Evolutionary conservation across 805 yeast species (phyloP), one percentile per base, ranked within the genome.

Genomic region (Huiozyma naganishii): DNA sequence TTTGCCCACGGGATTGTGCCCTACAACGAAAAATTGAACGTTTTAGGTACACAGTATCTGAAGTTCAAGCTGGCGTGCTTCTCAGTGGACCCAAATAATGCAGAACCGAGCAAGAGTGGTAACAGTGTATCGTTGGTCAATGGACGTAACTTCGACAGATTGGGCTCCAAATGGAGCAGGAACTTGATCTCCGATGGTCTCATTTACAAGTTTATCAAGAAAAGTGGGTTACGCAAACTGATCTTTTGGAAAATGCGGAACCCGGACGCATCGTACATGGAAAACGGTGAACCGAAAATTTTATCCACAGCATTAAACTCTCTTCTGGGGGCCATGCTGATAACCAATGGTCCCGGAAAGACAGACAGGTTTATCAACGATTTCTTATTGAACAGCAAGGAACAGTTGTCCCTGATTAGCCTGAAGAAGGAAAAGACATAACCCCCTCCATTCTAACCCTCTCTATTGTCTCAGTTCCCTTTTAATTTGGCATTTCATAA

Each of bases 1-100:
- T 90, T 88, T 70, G 95, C 94, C 5, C 94, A 86, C 65, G 97
- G 95, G 7, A 69, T 75, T 49, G 78, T 80, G 54, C 96, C 97
- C 6, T 86, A 84, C 66, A 90, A 89, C 66, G 96, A 88, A 60
- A 83, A 82, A 61, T 69, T 90, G 53, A 71, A 86, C 13, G 73
- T 81, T 37, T 67, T 86, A 59, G 97, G 94, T 12, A 58, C 73
- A 33, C 81, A 80, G 56, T 65, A 79, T 52, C 61, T 82, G 50
- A 78, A 77, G 57, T 67, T 59, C 32, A 63, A 57, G 40, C 54
- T 66, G 4, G 52, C 67, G 2, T 46, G 66, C 32, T 56, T 54
- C 45, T 59, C 67, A 6, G 48, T 71, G 52, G 43, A 48, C 45
- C 37, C 50, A 63, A 65, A 66, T 58, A 9, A 8, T 11, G 33